Evolutionary conservation across 2,329 filamentous ascomycete species (phyloP).

Genomic region (Diaporthe sp.): DNA sequence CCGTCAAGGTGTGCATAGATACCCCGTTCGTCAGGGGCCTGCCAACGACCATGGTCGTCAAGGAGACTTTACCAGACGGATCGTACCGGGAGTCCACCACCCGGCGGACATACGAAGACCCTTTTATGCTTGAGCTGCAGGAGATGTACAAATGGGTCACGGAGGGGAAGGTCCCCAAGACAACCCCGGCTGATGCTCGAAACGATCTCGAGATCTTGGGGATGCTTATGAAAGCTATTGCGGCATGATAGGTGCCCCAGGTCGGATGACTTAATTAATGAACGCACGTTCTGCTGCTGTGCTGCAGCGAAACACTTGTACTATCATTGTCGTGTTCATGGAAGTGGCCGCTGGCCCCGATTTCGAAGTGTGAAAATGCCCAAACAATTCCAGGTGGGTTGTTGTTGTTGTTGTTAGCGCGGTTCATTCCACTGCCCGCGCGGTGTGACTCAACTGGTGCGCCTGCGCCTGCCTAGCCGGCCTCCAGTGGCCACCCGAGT

Average conservation of each 20-base stretch:
- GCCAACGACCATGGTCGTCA: slow-evolving; percentile 15
- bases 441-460: too few relatives aligned
- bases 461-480: too few relatives aligned
- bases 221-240: slow-evolving; percentile 12
- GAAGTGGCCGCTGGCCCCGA: too few relatives aligned
- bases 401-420: too few relatives aligned
- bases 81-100: neutral
- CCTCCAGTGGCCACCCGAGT: too few relatives aligned
- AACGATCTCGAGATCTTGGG: slow-evolving; percentile 3
- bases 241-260: neutral
- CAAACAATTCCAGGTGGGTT: too few relatives aligned
- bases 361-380: too few relatives aligned
- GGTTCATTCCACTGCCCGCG: neutral
- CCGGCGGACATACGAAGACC: slow-evolving; percentile 3
- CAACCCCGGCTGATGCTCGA: slow-evolving; percentile 7
- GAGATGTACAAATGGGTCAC: slow-evolving; percentile 10
- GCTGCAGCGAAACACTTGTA: too few relatives aligned
- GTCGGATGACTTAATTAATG: too few relatives aligned
- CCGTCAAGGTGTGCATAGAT: slow-evolving; percentile 7
- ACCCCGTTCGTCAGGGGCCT: slow-evolving; percentile 3
- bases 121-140: slow-evolving; percentile 4
- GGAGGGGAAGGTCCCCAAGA: neutral
- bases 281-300: too few relatives aligned
- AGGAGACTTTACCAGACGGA: neutral
- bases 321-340: too few relatives aligned